Conservation (phyloP, 2,329 filamentous ascomycete genomes). For the Xylaria polymorpha region DNA sequence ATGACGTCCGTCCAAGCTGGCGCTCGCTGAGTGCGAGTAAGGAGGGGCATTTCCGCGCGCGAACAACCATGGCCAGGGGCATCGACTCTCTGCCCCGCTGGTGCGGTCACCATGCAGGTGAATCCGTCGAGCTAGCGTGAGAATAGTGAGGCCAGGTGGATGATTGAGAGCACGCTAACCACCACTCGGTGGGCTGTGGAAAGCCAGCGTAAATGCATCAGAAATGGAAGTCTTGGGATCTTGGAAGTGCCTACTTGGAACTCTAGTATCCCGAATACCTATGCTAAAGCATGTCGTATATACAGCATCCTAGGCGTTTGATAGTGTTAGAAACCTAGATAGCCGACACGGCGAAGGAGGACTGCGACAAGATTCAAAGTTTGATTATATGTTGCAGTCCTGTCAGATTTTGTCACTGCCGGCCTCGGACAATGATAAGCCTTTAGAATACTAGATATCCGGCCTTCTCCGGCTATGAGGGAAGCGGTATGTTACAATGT, state of each 20-base stretch:
- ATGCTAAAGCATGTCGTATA: neutral
- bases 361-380: neutral
- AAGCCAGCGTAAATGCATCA: slow-evolving; percentile 9
- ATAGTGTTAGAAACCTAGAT: neutral
- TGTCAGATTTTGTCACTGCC: neutral
- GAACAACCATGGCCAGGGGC: slow-evolving; percentile 4
- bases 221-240: neutral
- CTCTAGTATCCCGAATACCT: neutral
- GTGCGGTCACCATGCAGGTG: slow-evolving; percentile 45
- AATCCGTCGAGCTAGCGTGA: slow-evolving; percentile 36
- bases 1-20: slow-evolving; percentile 16
- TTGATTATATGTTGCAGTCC: neutral
- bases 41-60: slow-evolving; percentile 40
- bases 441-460: neutral
- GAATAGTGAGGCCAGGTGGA: slow-evolving; percentile 34
- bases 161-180: slow-evolving; percentile 15
- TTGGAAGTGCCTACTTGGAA: slow-evolving; percentile 18
- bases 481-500: neutral
- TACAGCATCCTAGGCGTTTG: neutral
- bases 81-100: slow-evolving; percentile 42
- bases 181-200: slow-evolving; percentile 20
- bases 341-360: neutral
- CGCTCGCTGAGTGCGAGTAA: slow-evolving; percentile 16
- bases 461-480: neutral
- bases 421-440: neutral